phyloP scores from a whole-genome alignment of 208 protist genomes.

The Balamuthia mandrillaris region DNA sequence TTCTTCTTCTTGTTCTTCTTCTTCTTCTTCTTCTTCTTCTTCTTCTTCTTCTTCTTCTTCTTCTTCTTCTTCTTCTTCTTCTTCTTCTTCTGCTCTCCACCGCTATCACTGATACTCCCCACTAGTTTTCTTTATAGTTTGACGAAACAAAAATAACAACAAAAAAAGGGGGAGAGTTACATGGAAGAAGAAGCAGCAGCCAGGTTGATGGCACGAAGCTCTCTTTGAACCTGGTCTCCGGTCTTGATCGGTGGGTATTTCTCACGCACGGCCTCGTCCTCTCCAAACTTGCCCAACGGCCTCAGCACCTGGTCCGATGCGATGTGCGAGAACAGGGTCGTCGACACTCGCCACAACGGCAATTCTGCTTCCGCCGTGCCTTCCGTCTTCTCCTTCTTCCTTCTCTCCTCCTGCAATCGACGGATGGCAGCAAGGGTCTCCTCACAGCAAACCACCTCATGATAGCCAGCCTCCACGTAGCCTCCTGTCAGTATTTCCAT shows the following conservation, averaged over 20 bases:
- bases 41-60: not conserved
- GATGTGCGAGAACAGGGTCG: constrained; percentile 74
- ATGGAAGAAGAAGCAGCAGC: too few relatives aligned
- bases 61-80: too few relatives aligned
- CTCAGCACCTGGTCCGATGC: constrained; percentile 54
- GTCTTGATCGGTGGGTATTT: constrained; percentile 50
- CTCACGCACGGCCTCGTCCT: not conserved
- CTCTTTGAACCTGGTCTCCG: constrained; percentile 45
- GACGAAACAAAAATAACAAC: too few relatives aligned
- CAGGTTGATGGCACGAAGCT: constrained; percentile 29
- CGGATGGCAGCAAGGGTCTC: constrained; percentile 49
- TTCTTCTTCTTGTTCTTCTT: not conserved
- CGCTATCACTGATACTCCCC: too few relatives aligned
- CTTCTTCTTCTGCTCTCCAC: too few relatives aligned
- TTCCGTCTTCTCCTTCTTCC: not conserved
- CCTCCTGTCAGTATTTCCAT: constrained; percentile 73
- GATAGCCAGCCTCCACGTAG: constrained; percentile 63
- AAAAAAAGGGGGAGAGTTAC: too few relatives aligned
- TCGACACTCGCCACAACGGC: constrained; percentile 70
- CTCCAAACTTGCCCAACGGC: constrained; percentile 13
- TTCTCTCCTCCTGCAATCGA: not conserved
- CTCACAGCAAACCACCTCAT: constrained; percentile 71
- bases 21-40: not conserved
- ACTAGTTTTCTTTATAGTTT: too few relatives aligned
- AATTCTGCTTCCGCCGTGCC: not conserved